These are phyloP conservation scores for Lenwebbia sp. DNA, from an alignment of 345 rosid genomes.

Conservation along the genomic window DNA sequence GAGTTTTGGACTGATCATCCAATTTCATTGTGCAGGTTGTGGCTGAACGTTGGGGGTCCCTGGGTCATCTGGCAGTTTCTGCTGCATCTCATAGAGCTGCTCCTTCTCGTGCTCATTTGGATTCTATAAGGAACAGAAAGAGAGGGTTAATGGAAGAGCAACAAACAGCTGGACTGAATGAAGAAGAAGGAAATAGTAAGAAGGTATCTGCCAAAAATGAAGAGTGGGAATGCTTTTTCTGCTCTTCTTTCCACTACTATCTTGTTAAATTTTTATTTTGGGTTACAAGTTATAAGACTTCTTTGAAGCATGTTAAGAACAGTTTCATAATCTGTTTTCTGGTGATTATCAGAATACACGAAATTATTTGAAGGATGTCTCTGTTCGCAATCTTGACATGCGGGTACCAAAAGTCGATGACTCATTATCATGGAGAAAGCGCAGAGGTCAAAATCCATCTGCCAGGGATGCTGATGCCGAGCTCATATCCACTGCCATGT, in stretches of 20 bases:
- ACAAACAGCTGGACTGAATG: conserved; percentile 6
- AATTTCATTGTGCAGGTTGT: conserved; percentile 47
- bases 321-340: not conserved
- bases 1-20: not conserved
- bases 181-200: conserved; percentile 1
- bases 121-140: conserved; percentile 61
- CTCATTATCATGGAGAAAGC: conserved; percentile 73
- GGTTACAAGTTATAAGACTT: not conserved
- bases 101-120: conserved; percentile 81
- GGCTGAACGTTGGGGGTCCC: conserved; percentile 71
- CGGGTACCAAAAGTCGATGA: conserved; percentile 58
- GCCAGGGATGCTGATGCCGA: conserved; percentile 26
- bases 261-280: not conserved
- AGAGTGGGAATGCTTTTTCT: not conserved
- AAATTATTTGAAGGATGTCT: conserved; percentile 56
- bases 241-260: not conserved
- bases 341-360: conserved; percentile 20
- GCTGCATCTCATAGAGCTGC: conserved; percentile 62
- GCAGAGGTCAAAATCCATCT: conserved; percentile 25
- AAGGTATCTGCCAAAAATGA: not conserved
- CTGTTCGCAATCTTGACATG: conserved; percentile 46
- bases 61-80: conserved; percentile 66
- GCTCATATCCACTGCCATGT: conserved; percentile 43
- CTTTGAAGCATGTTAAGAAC: not conserved
- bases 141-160: conserved; percentile 23